phyloP scores from a whole-genome alignment of 1,284 basidiomycete species.

The Cryptococcus sp. region DNA sequence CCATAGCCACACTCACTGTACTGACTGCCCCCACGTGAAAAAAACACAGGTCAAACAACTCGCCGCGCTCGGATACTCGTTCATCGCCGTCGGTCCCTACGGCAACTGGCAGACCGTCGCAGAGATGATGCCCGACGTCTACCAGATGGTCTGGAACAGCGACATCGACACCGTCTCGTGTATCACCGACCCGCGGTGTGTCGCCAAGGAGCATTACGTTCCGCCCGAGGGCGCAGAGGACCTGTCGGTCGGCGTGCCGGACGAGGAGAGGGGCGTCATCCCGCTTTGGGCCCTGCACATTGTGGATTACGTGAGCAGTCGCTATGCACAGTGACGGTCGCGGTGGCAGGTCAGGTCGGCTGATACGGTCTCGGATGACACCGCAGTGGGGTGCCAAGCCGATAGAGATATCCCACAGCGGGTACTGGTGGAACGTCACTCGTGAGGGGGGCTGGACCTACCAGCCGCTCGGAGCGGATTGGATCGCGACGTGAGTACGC shows the following conservation, averaged over 20 bases:
- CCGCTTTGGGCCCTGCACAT: conserved; percentile 22
- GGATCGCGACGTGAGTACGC: conserved; percentile 18
- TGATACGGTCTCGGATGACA: not conserved
- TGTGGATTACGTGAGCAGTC: conserved; percentile 21
- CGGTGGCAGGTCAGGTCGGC: too few species aligned
- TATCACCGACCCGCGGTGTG: conserved; percentile 18
- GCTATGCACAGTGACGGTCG: too few species aligned
- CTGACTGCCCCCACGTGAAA: too few species aligned
- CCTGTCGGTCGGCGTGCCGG: conserved; percentile 4
- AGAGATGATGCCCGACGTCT: conserved; percentile 34
- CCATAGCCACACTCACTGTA: too few species aligned
- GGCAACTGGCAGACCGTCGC: conserved; percentile 22
- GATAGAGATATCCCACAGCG: conserved; percentile 1
- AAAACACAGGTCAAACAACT: conserved; percentile 15
- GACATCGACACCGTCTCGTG: conserved; percentile 14
- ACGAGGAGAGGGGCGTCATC: conserved; percentile 15
- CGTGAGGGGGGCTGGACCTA: conserved; percentile 15
- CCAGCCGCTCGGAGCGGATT: conserved; percentile 23
- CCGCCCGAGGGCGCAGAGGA: conserved; percentile 15
- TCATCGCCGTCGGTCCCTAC: conserved; percentile 23
- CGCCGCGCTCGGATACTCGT: conserved; percentile 3
- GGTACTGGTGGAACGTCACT: conserved; percentile 13
- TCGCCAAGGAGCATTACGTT: conserved; percentile 10
- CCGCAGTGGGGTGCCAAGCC: not conserved
- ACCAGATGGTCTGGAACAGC: conserved; percentile 22